Percentiles rank a stretch among this genome's conserved stretches.
Conservation (phyloP, 164 flowering plant species). For the Pachysandra terminalis region DNA sequence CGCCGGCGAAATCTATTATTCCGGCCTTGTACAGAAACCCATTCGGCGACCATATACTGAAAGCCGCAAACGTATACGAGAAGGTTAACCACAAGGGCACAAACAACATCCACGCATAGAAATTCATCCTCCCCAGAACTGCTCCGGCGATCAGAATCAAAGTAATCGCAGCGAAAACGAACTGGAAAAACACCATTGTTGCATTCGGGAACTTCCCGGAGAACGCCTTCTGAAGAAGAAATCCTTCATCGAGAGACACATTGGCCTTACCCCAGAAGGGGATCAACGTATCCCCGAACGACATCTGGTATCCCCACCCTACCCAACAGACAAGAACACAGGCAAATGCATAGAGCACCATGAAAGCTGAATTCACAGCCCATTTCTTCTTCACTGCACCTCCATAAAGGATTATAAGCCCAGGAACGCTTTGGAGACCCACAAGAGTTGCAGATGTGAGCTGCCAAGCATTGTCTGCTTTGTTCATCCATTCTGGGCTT, state of each 20-base stretch:
- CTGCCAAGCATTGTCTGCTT: conserved; percentile 48
- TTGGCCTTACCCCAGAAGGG: conserved; percentile 27
- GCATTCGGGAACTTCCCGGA: conserved; percentile 27
- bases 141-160: conserved; percentile 36
- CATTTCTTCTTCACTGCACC: conserved; percentile 44
- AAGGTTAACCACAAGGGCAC: conserved; percentile 38
- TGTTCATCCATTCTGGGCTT: conserved; percentile 41
- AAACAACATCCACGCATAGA: conserved; percentile 36
- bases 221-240: conserved; percentile 18
- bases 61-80: conserved; percentile 30
- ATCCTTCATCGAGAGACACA: conserved; percentile 13
- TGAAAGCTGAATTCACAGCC: conserved; percentile 43
- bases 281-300: conserved; percentile 25
- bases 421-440: conserved; percentile 46
- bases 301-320: conserved; percentile 35
- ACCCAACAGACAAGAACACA: conserved; percentile 38
- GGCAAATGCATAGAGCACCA: conserved; percentile 40
- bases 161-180: conserved; percentile 41
- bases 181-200: conserved; percentile 41
- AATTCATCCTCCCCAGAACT: conserved; percentile 33
- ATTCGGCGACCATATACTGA: conserved; percentile 29
- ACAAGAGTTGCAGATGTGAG: conserved; percentile 41
- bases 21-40: conserved; percentile 23
- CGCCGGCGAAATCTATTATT: conserved; percentile 32
- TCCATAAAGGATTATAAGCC: conserved; percentile 38